Base-by-base conservation (phyloP, 345 rosid species). In the Noccaea caerulescens region DNA sequence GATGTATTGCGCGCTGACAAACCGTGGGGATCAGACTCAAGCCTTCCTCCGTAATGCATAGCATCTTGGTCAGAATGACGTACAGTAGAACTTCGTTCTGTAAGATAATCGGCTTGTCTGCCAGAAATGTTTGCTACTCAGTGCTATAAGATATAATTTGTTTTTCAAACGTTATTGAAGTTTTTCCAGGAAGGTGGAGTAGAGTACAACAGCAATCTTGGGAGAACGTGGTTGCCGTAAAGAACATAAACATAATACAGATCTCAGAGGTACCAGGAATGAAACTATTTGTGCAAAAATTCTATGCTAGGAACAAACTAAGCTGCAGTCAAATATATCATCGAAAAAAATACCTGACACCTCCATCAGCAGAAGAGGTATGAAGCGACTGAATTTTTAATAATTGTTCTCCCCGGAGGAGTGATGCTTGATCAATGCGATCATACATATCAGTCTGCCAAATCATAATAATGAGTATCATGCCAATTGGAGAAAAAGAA, bases 121-220 rank as follows among this genome's bases (percentile, higher is more conserved):
- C 96, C 96, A 94, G 89, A 94, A 89, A 91, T 77, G 82, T 64
- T 78, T 83, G 87, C 86, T 74, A 80, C 97, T 91, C 77, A 94
- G 98, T 83, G 86, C 55, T 69, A 65, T 75, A 79, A 68, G 51
- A 63, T 56, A 33, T 65, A 51, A 38, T 34, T 66, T 27, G 30
- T 58, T 59, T 32, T 76, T 49, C 46, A 63, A 49, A 51, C 37
- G 43, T 56, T n/a, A 69, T 70, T 76, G 49, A 76, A 63, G 60
- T 56, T 63, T 57, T 0, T 6, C 56, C 36, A 33, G 49, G 69
- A 62, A 11, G 59, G 71, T 63, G 13, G 7, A 43, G 9, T 37
- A 9, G 53, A 27, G 45, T 38, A 53, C 27, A 54, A 32, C 20
- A 50, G 39, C 63, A 14, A 10, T 33, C 37, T 56, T 49, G 67